phyloP scores from a whole-genome alignment of 2,329 filamentous ascomycete species.

The Aureobasidium vineae region DNA sequence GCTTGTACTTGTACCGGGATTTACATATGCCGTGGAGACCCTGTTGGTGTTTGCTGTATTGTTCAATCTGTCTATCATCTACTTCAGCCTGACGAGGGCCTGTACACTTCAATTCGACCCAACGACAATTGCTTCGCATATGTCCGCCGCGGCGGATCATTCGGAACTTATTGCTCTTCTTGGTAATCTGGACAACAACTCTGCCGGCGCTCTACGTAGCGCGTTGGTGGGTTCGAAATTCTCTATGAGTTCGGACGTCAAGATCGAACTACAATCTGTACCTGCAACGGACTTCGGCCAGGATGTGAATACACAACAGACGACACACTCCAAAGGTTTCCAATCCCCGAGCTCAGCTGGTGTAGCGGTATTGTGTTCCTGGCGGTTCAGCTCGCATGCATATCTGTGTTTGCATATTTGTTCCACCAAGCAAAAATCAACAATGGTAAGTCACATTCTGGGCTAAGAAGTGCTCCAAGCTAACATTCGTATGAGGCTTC shows the following conservation, averaged over 20 bases:
- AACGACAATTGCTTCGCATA: slow-evolving; percentile 37
- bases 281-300: not conserved
- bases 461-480: no score
- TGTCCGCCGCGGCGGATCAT: slow-evolving; percentile 29
- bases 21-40: slow-evolving; percentile 41
- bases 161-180: not conserved
- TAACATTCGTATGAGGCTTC: slow-evolving; percentile 37
- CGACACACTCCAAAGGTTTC: not conserved
- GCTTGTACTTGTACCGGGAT: slow-evolving; percentile 41
- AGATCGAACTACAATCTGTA: not conserved
- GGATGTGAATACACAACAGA: not conserved
- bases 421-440: not conserved
- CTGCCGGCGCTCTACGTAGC: not conserved
- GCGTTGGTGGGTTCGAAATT: not conserved
- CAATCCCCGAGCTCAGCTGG: not conserved
- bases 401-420: not conserved
- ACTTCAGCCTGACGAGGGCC: slow-evolving; percentile 3
- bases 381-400: not conserved
- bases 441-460: not conserved
- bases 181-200: not conserved
- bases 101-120: slow-evolving; percentile 35
- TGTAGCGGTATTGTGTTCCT: not conserved
- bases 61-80: slow-evolving; percentile 33
- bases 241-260: not conserved
- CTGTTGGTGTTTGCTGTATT: not conserved